Conservation (phyloP, 257 asterid genomes). For the Anisodus tanguticus region DNA sequence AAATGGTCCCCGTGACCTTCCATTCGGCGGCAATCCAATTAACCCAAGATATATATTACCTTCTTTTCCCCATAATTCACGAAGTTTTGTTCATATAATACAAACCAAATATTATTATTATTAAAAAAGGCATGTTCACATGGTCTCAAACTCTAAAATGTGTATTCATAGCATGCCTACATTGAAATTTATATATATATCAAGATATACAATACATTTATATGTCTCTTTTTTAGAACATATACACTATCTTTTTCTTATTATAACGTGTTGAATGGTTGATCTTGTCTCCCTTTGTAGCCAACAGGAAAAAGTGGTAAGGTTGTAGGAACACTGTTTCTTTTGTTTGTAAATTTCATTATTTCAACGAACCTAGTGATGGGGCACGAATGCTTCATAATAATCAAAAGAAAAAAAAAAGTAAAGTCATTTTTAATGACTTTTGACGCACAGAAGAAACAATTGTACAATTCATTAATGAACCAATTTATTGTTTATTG, state of each 20-base stretch:
- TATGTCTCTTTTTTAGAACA: neutral
- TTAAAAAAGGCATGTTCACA: neutral
- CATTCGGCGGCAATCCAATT: slow-evolving; percentile 19
- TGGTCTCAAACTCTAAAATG: slow-evolving; percentile 8
- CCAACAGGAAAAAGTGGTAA: slow-evolving; percentile 22
- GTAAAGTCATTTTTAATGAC: neutral
- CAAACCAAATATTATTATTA: neutral
- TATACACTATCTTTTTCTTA: neutral
- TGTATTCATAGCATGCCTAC: neutral
- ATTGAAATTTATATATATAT: slow-evolving; percentile 11
- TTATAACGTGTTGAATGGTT: slow-evolving; percentile 25
- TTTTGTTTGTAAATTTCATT: slow-evolving; percentile 22
- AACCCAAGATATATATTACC: neutral
- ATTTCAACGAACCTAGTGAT: slow-evolving; percentile 22
- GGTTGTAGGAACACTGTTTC: slow-evolving; percentile 27
- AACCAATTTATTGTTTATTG: neutral
- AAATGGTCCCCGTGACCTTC: slow-evolving; percentile 36
- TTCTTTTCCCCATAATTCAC: neutral
- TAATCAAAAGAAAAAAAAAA: neutral
- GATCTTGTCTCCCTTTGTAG: slow-evolving; percentile 15
- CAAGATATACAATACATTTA: neutral
- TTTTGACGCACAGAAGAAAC: neutral
- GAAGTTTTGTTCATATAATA: slow-evolving; percentile 16
- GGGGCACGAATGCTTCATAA: slow-evolving; percentile 17
- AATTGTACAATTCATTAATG: neutral